Evolutionary conservation across 768 basidiomycete species (phyloP), one percentile per base, ranked within the genome.

Genomic region (Podaxis sp.): DNA sequence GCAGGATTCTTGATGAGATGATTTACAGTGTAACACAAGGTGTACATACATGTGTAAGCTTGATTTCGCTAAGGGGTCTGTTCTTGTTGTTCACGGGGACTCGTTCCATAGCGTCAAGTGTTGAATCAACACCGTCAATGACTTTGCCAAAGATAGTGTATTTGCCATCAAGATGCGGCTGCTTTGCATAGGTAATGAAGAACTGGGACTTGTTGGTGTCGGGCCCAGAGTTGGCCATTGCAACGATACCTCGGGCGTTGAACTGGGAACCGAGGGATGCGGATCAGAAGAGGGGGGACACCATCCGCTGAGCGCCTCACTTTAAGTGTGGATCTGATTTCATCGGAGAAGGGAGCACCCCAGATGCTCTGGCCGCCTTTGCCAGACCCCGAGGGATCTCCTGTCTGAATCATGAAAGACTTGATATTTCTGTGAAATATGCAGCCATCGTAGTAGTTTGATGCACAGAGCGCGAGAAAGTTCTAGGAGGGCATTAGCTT

Each of bases 341-440:
- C 97, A 69, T 98, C 96, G 14, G 86, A 72, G 69, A 97, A 98
- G 0, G 95, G 87, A 61, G 84, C 85, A 2, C 94, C 95, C 94
- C 95, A 98, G 65, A 98, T 91, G 68, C 91, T 95, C 75, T 98
- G 93, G 11, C 97, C 97, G 40, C 93, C 95, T 73, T 98, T 99
- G 27, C 97, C 97, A 27, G 91, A 85, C 23, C 93, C 93, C 9
- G 85, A 79, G 13, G 92, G 92, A 71, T 96, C 94, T 44, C 93
- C 93, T 0, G 93, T 92, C 68, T 99, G 97, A 7, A 90, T 77
- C 90, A 99, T 99, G 77, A 99, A 99, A 21, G 87, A 89, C 66
- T 88, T 93, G 78, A 99, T 98, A 71, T 93, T 98, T 46, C 95
- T 84, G 72, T 98, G 95, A 70, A 95, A 98, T 16, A 95, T 73